Evolutionary conservation across 2,329 filamentous ascomycete species (phyloP).

Genomic region (Rhinocladiella mackenziei): DNA sequence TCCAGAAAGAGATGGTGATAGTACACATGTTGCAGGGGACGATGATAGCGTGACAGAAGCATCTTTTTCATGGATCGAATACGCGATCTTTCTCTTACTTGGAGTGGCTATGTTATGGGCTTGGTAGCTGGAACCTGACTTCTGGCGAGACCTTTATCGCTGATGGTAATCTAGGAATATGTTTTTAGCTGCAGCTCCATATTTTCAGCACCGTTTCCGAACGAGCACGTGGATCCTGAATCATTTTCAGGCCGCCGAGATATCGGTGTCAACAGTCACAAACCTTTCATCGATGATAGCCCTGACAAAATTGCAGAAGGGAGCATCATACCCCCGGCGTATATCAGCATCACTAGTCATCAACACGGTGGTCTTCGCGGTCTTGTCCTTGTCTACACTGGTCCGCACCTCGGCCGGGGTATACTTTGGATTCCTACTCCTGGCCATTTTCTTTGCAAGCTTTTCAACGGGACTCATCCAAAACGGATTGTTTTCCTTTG

Average conservation of each 20-base stretch:
- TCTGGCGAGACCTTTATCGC: not conserved
- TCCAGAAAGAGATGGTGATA: slow-evolving; percentile 20
- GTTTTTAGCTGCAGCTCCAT: slow-evolving; percentile 92
- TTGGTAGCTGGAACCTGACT: slow-evolving; percentile 58
- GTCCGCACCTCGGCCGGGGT: slow-evolving; percentile 59
- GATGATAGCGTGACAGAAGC: slow-evolving; percentile 11
- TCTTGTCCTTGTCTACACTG: slow-evolving; percentile 76
- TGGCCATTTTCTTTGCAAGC: slow-evolving; percentile 75
- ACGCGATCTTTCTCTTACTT: slow-evolving; percentile 76
- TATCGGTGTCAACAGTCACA: slow-evolving; percentile 78
- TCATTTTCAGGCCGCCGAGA: slow-evolving; percentile 86
- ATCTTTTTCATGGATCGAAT: slow-evolving; percentile 81
- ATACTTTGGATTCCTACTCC: slow-evolving; percentile 78
- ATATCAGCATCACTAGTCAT: slow-evolving; percentile 73
- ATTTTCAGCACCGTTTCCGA: slow-evolving; percentile 80
- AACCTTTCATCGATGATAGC: slow-evolving; percentile 73
- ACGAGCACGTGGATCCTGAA: slow-evolving; percentile 65
- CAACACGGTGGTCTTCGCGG: slow-evolving; percentile 69
- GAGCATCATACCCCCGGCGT: slow-evolving; percentile 81
- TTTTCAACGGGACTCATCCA: slow-evolving; percentile 81
- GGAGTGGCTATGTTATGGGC: slow-evolving; percentile 97
- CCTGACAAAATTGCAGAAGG: slow-evolving; percentile 73
- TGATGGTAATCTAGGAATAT: slow-evolving; percentile 67
- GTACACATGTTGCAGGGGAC: slow-evolving; percentile 11
- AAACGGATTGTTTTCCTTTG: slow-evolving; percentile 91